Base-by-base conservation (phyloP, 2,329 filamentous ascomycete species). In the Penicillium decumbens region DNA sequence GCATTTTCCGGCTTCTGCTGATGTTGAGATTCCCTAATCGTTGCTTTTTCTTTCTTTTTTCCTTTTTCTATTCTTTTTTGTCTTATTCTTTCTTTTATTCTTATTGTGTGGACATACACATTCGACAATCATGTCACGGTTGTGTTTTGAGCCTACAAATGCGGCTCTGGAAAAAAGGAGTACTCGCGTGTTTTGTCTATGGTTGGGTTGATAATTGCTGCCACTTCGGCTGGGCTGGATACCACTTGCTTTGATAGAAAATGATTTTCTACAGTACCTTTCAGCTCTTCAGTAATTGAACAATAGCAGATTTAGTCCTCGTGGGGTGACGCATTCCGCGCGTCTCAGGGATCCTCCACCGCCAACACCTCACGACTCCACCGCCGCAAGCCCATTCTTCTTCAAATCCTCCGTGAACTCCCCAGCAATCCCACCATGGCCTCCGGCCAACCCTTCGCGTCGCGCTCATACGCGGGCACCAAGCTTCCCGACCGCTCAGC, bases 361-460 rank as follows among this genome's bases (percentile, higher is more conserved):
- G 57, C 57, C 57, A 53, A 54, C 48, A 57, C 53, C 54, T 45
- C 48, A 43, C 38, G 40, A 39, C 35, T 54, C 44, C 45, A 45
- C 46, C 39, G 39, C 57, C 39, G 35, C 45, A 46, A 57, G 48
- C 43, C 50, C 45, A 48, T 41, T 38, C 44, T 51, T 50, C 47
- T 18, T 32, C 25, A 43, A 53, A 24, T 38, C 41, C 44, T 43
- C 15, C 41, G 23, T 27, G 6, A 5, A 20, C 29, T 15, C 27
- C 33, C 49, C 28, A 45, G 46, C 51, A 43, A 46, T 41, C 53
- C 48, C 53, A 61, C 52, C 59, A 79, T 80, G 79, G 77, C 79
- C 64, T 76, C 75, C 55, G 69, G 73, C 48, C 77, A 79, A 61
- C 71, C 77, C 43, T 82, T 82, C 63, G 77, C 76, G 46, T 72